Evolutionary conservation across 805 yeast species (phyloP).

Genomic region (Kuraishia piskuri): DNA sequence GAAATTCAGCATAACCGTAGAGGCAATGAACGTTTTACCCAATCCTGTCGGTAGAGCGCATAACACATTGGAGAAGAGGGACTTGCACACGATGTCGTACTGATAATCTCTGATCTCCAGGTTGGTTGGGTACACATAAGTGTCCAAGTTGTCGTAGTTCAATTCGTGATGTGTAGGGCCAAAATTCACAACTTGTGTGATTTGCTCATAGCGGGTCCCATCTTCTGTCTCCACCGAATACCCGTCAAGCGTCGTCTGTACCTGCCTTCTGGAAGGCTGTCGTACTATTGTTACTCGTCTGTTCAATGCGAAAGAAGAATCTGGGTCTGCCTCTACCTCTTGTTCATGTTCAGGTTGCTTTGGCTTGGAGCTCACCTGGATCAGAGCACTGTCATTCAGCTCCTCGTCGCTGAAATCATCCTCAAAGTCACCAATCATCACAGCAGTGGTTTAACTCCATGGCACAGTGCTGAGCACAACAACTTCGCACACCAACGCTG

Average conservation of each 20-base stretch:
- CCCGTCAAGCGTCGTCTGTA: conserved; percentile 19
- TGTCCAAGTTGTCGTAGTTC: conserved; percentile 25
- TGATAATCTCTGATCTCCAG: conserved; percentile 84
- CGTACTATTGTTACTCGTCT: neutral
- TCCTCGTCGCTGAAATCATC: neutral
- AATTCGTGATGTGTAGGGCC: conserved; percentile 44
- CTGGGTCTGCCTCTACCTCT: neutral
- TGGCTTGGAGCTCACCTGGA: neutral
- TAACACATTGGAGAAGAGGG: conserved; percentile 64
- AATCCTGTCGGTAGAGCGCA: conserved; percentile 96
- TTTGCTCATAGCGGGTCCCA: conserved; percentile 16
- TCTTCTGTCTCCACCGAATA: conserved; percentile 9
- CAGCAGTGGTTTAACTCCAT: neutral
- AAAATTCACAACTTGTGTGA: conserved; percentile 15
- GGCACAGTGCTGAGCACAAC: no score
- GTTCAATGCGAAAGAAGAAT: neutral
- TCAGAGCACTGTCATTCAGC: neutral
- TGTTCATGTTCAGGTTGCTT: neutral
- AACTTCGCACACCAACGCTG: no score
- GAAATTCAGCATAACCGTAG: conserved; percentile 86
- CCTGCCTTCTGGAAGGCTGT: neutral
- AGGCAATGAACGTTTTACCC: conserved; percentile 95
- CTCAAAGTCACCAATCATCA: neutral
- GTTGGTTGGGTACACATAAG: conserved; percentile 80
- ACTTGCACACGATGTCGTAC: conserved; percentile 62